phyloP scores from a whole-genome alignment of 208 protist species.

The Crithidia acanthocephali region DNA sequence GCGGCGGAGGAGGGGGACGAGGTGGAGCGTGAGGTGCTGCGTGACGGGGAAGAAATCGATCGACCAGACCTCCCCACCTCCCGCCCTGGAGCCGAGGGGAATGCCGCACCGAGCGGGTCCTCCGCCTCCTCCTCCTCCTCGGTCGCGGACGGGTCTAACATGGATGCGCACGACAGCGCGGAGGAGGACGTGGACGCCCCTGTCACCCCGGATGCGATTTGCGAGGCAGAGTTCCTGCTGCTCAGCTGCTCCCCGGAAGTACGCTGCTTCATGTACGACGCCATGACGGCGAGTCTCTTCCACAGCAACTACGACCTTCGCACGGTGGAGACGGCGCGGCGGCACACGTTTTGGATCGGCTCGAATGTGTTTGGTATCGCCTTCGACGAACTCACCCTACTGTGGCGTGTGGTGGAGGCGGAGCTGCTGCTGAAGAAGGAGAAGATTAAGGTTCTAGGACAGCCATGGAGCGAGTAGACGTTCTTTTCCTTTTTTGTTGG shows the following conservation, averaged over 20 bases:
- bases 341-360: slow-evolving; percentile 51
- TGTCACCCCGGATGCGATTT: slow-evolving; percentile 20
- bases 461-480: slow-evolving; percentile 53
- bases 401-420: slow-evolving; percentile 74
- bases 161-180: too few species aligned
- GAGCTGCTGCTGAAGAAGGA: slow-evolving; percentile 68
- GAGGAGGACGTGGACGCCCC: not conserved
- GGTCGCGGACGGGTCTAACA: too few species aligned
- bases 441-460: slow-evolving; percentile 65
- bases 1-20: slow-evolving; percentile 10
- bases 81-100: too few species aligned
- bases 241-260: slow-evolving; percentile 52
- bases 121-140: too few species aligned
- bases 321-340: slow-evolving; percentile 40
- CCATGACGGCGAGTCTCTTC: slow-evolving; percentile 75
- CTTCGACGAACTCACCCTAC: slow-evolving; percentile 36
- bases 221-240: slow-evolving; percentile 34
- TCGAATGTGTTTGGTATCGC: slow-evolving; percentile 43
- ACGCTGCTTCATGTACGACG: slow-evolving; percentile 87
- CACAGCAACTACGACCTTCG: slow-evolving; percentile 51
- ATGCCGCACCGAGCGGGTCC: too few species aligned
- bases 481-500: not conserved
- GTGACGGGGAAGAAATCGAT: not conserved
- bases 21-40: slow-evolving; percentile 10
- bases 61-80: not conserved